Evolutionary conservation across 164 flowering plant species (phyloP), one percentile per base, ranked within the genome.

Genomic region (Magnolia kwangsiensis): DNA sequence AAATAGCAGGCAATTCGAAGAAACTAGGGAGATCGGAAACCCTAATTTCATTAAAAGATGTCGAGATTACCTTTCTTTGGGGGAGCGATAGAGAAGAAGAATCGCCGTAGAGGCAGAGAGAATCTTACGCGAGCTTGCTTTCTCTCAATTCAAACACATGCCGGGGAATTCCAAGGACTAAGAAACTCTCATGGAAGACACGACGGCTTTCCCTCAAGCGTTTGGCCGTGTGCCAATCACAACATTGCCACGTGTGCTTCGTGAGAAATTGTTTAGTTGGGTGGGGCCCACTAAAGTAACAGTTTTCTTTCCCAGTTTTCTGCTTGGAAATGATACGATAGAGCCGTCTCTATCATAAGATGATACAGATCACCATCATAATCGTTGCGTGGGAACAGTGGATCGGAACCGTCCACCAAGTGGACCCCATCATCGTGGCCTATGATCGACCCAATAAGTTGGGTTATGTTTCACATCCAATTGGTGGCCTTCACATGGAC

Each of bases 11-110:
- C 7, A 19, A 68, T 19, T 68, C 18, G 50, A 68, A 68, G 70
- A 59, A 59, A 64, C 24, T n/a, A 64, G 24, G n/a, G 31, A 37
- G 5, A 59, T 19, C 16, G 63, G n/a, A 65, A 65, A 31, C 51
- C 71, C 71, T 29, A 68, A 68, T 31, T 68, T 37, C 71, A 29
- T 68, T 11, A 45, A 29, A 29, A 68, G n/a, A 68, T 37, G 18
- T 68, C 50, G 21, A 55, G 61, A 29, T 9, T 29, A 68, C 71
- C 71, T 31, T 68, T 37, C 27, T 24, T 45, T 31, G 31, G 14
- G n/a, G 13, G 13, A 4, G 16, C 51, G 51, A 19, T 6, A 37
- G 45, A 37, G 45, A 37, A 37, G 71, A 18, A 6, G 50, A 37
- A 16, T 68, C 71, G 71, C 1, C 61, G 61, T 55, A 3, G 11